phyloP scores from a whole-genome alignment of 495 filamentous ascomycete genomes.

The Penicillium paxilli region DNA sequence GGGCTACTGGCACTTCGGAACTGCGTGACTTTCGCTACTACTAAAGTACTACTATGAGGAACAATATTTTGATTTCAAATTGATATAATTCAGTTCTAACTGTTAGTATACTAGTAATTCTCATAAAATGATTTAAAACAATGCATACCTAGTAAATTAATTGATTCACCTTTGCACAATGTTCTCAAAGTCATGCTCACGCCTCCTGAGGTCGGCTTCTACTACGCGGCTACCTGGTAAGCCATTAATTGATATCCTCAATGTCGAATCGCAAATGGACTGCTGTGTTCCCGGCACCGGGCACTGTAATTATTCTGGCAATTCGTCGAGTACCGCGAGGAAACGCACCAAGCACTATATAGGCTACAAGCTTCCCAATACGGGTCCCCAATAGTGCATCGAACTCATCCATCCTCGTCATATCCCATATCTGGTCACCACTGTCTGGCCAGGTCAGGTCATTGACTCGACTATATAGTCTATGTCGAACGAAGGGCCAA shows the following conservation, averaged over 20 bases:
- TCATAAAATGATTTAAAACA: too few species aligned
- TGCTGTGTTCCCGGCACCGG: neutral
- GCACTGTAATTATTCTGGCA: neutral
- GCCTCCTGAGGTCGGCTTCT: too few species aligned
- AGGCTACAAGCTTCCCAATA: neutral
- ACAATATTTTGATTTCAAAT: too few species aligned
- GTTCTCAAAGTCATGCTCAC: too few species aligned
- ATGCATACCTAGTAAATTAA: too few species aligned
- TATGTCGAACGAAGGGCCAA: neutral
- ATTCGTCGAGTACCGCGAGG: conserved; percentile 2
- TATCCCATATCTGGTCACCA: neutral
- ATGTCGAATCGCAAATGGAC: neutral
- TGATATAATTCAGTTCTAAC: too few species aligned
- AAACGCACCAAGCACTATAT: conserved; percentile 1
- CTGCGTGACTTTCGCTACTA: too few species aligned
- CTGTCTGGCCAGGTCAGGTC: neutral
- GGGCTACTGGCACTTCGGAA: too few species aligned
- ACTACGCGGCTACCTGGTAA: too few species aligned
- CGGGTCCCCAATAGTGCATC: conserved; percentile 1
- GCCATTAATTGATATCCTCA: neutral
- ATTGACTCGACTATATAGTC: neutral
- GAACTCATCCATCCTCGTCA: neutral
- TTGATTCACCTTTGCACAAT: too few species aligned
- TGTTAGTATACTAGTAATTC: too few species aligned
- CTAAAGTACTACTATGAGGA: too few species aligned